Percentiles rank a stretch among this genome's conserved stretches.
These are phyloP conservation scores for Claviceps monticola DNA, from an alignment of 2,329 filamentous ascomycete species.

Conservation along the genomic window DNA sequence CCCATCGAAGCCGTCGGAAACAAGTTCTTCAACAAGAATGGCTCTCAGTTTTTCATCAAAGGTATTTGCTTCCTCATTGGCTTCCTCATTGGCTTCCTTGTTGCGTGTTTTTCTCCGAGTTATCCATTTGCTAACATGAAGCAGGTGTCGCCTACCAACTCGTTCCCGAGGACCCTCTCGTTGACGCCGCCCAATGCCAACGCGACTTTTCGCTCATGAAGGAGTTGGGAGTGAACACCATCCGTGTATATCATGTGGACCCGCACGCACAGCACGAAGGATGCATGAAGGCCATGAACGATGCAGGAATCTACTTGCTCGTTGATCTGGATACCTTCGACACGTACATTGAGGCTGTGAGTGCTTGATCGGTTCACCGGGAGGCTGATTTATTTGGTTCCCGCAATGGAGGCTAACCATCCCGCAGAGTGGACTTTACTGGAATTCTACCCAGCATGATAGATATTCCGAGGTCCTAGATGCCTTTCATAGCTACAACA, in stretches of 20 bases:
- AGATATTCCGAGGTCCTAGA: conserved; percentile 62
- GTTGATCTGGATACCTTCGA: conserved; percentile 68
- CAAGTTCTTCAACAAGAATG: conserved; percentile 76
- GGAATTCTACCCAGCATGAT: conserved; percentile 59
- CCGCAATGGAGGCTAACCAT: neutral
- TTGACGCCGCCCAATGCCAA: conserved; percentile 61
- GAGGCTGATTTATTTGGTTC: neutral
- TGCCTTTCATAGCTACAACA: conserved; percentile 62
- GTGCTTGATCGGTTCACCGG: conserved; percentile 10
- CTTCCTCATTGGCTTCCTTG: neutral
- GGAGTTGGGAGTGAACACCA: conserved; percentile 65
- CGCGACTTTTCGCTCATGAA: conserved; percentile 68
- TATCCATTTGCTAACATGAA: neutral
- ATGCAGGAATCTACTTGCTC: conserved; percentile 72
- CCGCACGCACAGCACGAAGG: conserved; percentile 53
- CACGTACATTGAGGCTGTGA: conserved; percentile 52
- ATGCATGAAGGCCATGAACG: conserved; percentile 69
- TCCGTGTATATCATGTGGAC: conserved; percentile 83
- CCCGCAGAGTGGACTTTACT: conserved; percentile 42
- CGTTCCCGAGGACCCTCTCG: conserved; percentile 54
- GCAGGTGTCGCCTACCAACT: conserved; percentile 62
- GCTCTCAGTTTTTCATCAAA: conserved; percentile 73
- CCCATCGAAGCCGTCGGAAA: conserved; percentile 48
- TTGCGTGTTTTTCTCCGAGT: neutral
- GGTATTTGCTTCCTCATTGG: conserved; percentile 29